Base-by-base conservation (phyloP, 2,329 filamentous ascomycete species). In the Bipolaris bicolor region DNA sequence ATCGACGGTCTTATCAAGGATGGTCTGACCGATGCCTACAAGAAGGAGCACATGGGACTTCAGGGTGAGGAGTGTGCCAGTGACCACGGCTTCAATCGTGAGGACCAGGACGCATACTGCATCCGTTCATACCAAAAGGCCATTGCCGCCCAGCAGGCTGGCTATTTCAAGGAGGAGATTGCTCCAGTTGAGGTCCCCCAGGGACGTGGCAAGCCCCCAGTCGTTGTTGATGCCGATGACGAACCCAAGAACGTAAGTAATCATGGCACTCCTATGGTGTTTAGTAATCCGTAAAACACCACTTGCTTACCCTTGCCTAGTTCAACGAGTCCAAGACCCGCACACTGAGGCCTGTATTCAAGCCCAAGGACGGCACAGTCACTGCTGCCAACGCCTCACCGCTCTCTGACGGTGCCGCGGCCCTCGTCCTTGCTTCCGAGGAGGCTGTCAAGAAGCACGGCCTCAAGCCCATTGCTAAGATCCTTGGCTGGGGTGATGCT, bases 321-420 rank as follows among this genome's bases (percentile, higher is more conserved):
- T 83, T 83, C 76, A 82, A 83, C 71, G 81, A 83, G 68, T 68
- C 78, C 55, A 82, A 82, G 71, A 82, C 80, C 24, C 77, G 76
- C 61, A 76, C 77, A 37, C 76, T 83, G 29, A 88, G 96, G 65
- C 90, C 90, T 75, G 83, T 86, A 52, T 94, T 97, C 79, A 92
- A 91, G 77, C 90, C 91, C 56, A 89, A 88, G 74, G 84, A 87
- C 60, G 95, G 94, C 68, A 97, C 92, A 63, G 90, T 99, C 69
- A 99, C 95, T 29, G 92, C 95, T 36, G 92, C 95, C 73, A 99
- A 99, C 80, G 95, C 95, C 33, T 96, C 95, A 1, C 95, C 95
- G 50, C 87, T 99, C 72, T 97, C 96, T 75, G 95, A 99, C 77
- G 95, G 95, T 66, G 94, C 92, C 52, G 90, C 93, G 20, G 95